These are phyloP conservation scores for Puccinia triticina DNA, from an alignment of 1,284 basidiomycete species.

Conservation along the genomic window DNA sequence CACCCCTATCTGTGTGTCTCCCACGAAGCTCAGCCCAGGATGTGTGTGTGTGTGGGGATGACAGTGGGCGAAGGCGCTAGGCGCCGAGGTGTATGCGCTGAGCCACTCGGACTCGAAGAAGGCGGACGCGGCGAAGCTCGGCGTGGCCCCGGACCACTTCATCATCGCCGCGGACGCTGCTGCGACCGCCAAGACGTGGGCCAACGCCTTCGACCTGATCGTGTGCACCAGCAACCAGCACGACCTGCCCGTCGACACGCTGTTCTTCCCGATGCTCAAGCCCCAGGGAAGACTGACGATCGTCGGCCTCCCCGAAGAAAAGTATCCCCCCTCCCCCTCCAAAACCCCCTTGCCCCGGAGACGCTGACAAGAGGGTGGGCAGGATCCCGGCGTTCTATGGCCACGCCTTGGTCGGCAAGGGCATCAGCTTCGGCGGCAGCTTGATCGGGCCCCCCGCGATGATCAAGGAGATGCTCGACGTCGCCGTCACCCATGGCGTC, in stretches of 20 bases:
- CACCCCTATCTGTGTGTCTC: not conserved
- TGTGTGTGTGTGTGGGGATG: not conserved
- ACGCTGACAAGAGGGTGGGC: too few relatives aligned
- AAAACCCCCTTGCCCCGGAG: too few relatives aligned
- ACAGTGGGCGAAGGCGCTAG: slow-evolving; percentile 48
- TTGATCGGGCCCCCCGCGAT: slow-evolving; percentile 36
- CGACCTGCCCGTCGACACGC: slow-evolving; percentile 39
- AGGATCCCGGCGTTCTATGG: slow-evolving; percentile 46
- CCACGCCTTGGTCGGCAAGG: slow-evolving; percentile 39
- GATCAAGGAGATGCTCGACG: slow-evolving; percentile 51
- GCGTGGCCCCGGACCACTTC: slow-evolving; percentile 37
- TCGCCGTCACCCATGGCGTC: slow-evolving; percentile 49
- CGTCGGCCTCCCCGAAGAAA: slow-evolving; percentile 45
- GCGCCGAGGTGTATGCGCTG: slow-evolving; percentile 37
- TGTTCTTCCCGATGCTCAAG: slow-evolving; percentile 37
- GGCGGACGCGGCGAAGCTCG: slow-evolving; percentile 37
- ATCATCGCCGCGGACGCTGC: slow-evolving; percentile 25
- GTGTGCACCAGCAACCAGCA: slow-evolving; percentile 43
- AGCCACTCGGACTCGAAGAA: slow-evolving; percentile 49
- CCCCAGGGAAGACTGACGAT: slow-evolving; percentile 31
- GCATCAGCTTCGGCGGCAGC: slow-evolving; percentile 44
- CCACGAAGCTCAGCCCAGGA: too few relatives aligned
- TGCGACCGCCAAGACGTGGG: slow-evolving; percentile 36
- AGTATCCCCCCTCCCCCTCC: too few relatives aligned
- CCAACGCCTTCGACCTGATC: slow-evolving; percentile 46